Base-by-base conservation (phyloP, 164 flowering plant species). In the Berberis thunbergii region DNA sequence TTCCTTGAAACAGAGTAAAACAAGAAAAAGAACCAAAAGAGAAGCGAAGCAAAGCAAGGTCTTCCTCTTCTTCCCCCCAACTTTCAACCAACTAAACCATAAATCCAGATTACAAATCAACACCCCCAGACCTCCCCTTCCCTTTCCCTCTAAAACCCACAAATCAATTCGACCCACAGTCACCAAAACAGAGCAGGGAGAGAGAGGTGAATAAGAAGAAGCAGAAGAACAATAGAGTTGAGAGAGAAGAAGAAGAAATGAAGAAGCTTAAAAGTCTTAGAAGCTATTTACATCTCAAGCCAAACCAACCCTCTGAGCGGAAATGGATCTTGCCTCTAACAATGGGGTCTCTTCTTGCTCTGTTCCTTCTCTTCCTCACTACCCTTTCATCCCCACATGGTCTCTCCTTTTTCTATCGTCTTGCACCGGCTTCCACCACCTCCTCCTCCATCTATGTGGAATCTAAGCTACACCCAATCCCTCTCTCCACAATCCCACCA, bases 281-380 rank as follows among this genome's bases (percentile, higher is more conserved):
- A 69, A 81, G 62, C 65, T 84, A 83, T 61, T 73, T 64, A 46
- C 77, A 84, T 57, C 57, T 80, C 5, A 69, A 77, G 39, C 84
- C 78, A 7, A 60, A 66, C 68, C 76, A 81, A 5, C 81, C 78
- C 11, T 66, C 72, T 6, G 46, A 87, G 63, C 61, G 86, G 7
- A 85, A 76, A 74, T 84, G 88, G 93, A 81, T 87, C 65, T 78
- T 87, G 49, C 93, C 93, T 0, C 40, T 87, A 1, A 77, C 84
- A 4, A 61, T 85, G 7, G 86, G 77, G 3, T 81, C 84, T 12
- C 8, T 85, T 0, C 50, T 83, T 39, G 72, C 85, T 8, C 69
- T 87, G 0, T 72, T 77, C 64, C 74, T 87, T 1, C 75, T 85
- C 55, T 80, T 85, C 62, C 67, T 83, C 54, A 78, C 82, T 11